phyloP scores from a whole-genome alignment of 768 basidiomycete species.

The Exsudoporus frostii region DNA sequence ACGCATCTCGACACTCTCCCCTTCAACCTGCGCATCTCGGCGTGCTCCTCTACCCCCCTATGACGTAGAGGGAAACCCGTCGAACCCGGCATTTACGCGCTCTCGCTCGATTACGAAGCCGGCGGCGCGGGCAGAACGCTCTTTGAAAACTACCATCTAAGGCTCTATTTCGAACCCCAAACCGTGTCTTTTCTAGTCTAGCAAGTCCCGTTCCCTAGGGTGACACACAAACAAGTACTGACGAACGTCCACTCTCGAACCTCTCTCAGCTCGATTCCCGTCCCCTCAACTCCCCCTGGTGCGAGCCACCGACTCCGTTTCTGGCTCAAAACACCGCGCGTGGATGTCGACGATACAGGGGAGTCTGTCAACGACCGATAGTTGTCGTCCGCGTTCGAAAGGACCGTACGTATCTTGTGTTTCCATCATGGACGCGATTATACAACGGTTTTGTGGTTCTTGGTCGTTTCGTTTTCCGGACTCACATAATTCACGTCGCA shows the following conservation, averaged over 20 bases:
- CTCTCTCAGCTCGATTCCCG: slow-evolving; percentile 47
- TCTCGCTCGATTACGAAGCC: slow-evolving; percentile 64
- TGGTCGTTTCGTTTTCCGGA: not conserved
- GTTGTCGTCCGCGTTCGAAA: not conserved
- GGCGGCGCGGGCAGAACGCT: slow-evolving; percentile 55
- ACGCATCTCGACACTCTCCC: too few species aligned
- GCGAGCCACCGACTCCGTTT: slow-evolving; percentile 63
- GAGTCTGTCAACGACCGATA: slow-evolving; percentile 17
- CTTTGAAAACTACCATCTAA: slow-evolving; percentile 51
- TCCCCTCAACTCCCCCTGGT: slow-evolving; percentile 49
- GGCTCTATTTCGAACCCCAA: slow-evolving; percentile 53
- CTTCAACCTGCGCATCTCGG: too few species aligned
- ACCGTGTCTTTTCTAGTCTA: slow-evolving; percentile 58
- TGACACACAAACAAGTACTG: too few species aligned
- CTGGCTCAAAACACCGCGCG: slow-evolving; percentile 51
- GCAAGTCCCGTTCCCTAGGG: slow-evolving; percentile 33
- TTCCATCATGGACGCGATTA: not conserved
- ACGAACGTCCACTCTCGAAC: too few species aligned
- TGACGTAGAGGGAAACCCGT: slow-evolving; percentile 47
- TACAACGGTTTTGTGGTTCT: too few species aligned
- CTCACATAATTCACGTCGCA: not conserved
- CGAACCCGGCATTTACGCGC: slow-evolving; percentile 44
- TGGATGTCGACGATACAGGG: not conserved
- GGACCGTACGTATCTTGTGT: not conserved
- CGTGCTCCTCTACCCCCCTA: too few species aligned